Evolutionary conservation across 2,329 filamentous ascomycete genomes (phyloP).

Genomic region (Colletotrichum scovillei): DNA sequence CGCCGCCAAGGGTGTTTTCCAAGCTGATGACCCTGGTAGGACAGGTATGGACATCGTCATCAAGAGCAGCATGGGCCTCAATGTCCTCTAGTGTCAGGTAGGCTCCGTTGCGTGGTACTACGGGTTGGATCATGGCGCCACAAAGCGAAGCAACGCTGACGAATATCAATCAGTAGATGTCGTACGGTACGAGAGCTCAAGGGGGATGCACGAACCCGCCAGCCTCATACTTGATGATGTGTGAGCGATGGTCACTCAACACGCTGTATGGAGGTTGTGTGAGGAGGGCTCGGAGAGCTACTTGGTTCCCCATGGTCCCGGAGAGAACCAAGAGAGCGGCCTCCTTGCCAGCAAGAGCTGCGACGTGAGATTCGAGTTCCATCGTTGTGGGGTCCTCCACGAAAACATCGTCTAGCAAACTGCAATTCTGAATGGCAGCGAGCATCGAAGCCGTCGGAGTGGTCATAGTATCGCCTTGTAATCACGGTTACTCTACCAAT

Average conservation of each 20-base stretch:
- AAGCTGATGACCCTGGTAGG: slow-evolving; percentile 85
- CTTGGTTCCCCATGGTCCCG: slow-evolving; percentile 94
- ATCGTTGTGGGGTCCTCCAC: slow-evolving; percentile 83
- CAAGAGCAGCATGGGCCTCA: slow-evolving; percentile 70
- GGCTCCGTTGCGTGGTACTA: slow-evolving; percentile 76
- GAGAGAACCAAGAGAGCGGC: slow-evolving; percentile 84
- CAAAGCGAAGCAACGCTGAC: slow-evolving; percentile 75
- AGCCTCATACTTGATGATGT: slow-evolving; percentile 78
- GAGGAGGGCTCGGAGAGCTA: slow-evolving; percentile 82
- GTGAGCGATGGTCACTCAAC: slow-evolving; percentile 81
- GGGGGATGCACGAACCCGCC: slow-evolving; percentile 60
- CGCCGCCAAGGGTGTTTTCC: slow-evolving; percentile 87
- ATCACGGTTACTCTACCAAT: neutral
- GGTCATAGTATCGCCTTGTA: slow-evolving; percentile 67
- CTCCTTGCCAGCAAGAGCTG: slow-evolving; percentile 79
- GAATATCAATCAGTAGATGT: slow-evolving; percentile 35
- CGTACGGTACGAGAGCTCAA: neutral
- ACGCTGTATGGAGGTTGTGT: slow-evolving; percentile 83
- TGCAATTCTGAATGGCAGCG: slow-evolving; percentile 77
- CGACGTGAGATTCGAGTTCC: slow-evolving; percentile 79
- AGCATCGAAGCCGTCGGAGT: slow-evolving; percentile 87
- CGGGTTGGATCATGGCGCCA: slow-evolving; percentile 75
- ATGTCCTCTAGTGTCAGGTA: slow-evolving; percentile 85
- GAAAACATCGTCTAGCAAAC: slow-evolving; percentile 87
- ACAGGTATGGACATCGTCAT: slow-evolving; percentile 79